These are phyloP conservation scores for Rutidosis leptorrhynchoides DNA, from an alignment of 129 eudicot species.

Conservation along the genomic window DNA sequence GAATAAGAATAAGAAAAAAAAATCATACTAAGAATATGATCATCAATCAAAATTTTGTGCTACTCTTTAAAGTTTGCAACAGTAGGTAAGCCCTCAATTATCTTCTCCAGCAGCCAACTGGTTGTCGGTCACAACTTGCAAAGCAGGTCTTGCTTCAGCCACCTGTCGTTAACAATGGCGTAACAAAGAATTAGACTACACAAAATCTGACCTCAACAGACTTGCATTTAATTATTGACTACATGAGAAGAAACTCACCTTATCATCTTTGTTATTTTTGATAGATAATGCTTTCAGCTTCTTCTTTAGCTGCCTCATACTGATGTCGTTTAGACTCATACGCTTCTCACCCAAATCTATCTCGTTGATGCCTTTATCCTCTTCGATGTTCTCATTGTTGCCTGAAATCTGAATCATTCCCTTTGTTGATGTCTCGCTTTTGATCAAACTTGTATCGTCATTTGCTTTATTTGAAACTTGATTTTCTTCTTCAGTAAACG, in stretches of 20 bases:
- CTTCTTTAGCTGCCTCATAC: conserved; percentile 40
- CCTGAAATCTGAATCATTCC: conserved; percentile 20
- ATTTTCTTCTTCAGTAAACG: conserved; percentile 16
- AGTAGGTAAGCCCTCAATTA: conserved; percentile 3
- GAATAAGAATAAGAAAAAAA: neutral
- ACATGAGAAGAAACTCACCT: neutral
- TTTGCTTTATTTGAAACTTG: conserved; percentile 12
- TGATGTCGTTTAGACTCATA: conserved; percentile 15
- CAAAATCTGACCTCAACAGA: neutral
- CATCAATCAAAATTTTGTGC: conserved; percentile 6
- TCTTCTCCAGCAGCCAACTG: conserved; percentile 19
- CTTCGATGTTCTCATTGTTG: conserved; percentile 41
- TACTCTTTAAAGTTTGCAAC: neutral
- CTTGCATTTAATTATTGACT: neutral
- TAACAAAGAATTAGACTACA: neutral
- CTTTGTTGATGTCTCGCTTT: neutral
- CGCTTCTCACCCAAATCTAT: conserved; percentile 6
- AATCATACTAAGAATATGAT: neutral
- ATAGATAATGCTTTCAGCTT: conserved; percentile 37
- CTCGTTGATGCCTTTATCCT: conserved; percentile 18
- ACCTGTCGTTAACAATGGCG: conserved; percentile 20
- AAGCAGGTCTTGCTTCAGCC: conserved; percentile 34
- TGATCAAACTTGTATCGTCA: neutral
- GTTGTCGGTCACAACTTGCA: conserved; percentile 40
- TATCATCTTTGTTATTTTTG: conserved; percentile 11